Conservation (phyloP, 306 rosid genomes). For the Hippophae gyantsensis region DNA sequence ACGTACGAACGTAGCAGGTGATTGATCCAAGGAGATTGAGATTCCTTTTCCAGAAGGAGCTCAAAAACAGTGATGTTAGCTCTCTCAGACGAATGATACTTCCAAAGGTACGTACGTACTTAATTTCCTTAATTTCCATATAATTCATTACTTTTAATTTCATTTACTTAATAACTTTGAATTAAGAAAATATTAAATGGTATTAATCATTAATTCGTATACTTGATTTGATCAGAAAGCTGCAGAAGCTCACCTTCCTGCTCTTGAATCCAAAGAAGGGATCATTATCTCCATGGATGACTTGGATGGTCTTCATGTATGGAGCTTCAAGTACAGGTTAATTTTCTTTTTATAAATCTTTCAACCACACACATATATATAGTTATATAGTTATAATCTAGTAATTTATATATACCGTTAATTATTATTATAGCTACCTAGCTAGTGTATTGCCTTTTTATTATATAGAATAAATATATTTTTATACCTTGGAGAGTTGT, state of each 20-base stretch:
- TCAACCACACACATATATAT: too few species aligned
- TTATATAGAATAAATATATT: too few species aligned
- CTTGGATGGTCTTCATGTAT: constrained; percentile 73
- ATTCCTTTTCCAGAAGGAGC: constrained; percentile 85
- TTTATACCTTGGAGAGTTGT: too few species aligned
- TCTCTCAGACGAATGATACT: constrained; percentile 85
- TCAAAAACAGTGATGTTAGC: constrained; percentile 87
- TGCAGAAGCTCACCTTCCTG: constrained; percentile 78
- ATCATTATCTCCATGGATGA: constrained; percentile 69
- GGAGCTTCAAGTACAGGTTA: constrained; percentile 95
- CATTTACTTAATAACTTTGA: too few species aligned
- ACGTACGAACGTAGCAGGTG: constrained; percentile 28
- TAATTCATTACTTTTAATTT: too few species aligned
- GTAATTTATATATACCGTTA: too few species aligned
- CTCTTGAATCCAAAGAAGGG: constrained; percentile 83
- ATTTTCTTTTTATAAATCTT: not conserved
- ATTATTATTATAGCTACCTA: too few species aligned
- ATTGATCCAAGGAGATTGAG: constrained; percentile 49
- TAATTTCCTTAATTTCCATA: not conserved
- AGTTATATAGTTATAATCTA: not conserved
- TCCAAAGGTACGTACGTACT: constrained; percentile 53
- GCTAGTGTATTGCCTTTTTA: too few species aligned
- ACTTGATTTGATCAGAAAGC: constrained; percentile 45
- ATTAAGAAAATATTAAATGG: too few species aligned
- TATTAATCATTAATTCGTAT: too few species aligned